phyloP scores from a whole-genome alignment of 768 basidiomycete genomes.

The Rhizopogon roseolus region DNA sequence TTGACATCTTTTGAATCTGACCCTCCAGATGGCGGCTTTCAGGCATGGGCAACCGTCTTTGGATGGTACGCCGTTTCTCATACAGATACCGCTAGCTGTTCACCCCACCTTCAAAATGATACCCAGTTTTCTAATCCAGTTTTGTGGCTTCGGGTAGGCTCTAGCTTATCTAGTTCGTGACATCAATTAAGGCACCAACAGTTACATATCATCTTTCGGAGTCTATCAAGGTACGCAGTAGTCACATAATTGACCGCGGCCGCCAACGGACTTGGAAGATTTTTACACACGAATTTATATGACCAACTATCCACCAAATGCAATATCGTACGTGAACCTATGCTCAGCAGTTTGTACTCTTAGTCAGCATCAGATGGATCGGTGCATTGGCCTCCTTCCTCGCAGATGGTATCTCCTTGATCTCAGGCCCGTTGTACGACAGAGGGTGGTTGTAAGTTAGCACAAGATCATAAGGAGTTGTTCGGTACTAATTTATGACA shows the following conservation, averaged over 20 bases:
- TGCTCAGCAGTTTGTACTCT: constrained; percentile 22
- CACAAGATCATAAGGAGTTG: background rate
- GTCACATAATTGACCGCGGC: background rate
- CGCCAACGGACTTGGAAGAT: constrained; percentile 16
- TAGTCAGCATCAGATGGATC: constrained; percentile 27
- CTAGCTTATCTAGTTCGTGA: background rate
- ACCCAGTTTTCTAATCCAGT: constrained; percentile 22
- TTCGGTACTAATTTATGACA: constrained; percentile 15
- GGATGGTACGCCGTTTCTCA: background rate
- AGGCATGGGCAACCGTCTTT: constrained; percentile 9
- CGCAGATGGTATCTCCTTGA: constrained; percentile 24
- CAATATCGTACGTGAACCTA: constrained; percentile 20
- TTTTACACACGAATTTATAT: constrained; percentile 27
- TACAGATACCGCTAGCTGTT: too few species aligned
- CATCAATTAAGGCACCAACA: background rate
- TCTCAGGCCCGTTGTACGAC: constrained; percentile 29
- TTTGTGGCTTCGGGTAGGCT: constrained; percentile 22
- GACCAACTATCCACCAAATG: constrained; percentile 19
- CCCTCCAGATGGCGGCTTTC: too few species aligned
- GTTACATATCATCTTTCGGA: constrained; percentile 27
- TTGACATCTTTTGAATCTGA: background rate
- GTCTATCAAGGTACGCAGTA: constrained; percentile 24
- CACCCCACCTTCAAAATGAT: background rate
- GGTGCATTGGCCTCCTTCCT: constrained; percentile 40
- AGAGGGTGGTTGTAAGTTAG: constrained; percentile 22